Base-by-base conservation (phyloP, 306 rosid genomes). In the Macrotyloma uniflorum region DNA sequence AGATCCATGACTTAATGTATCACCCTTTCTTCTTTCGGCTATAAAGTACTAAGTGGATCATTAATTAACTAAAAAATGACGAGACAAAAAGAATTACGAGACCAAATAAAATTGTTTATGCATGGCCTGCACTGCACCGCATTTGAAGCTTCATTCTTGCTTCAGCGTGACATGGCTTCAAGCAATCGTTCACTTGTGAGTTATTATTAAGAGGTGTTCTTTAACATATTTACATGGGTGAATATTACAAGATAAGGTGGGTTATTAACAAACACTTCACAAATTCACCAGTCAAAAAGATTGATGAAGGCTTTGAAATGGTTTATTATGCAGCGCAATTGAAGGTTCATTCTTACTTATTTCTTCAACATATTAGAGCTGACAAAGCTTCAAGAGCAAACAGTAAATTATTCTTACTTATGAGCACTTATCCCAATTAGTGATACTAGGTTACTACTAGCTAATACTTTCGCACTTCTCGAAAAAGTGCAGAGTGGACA, bases 11-110 rank as follows among this genome's bases (percentile, higher is more conserved):
- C 77, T 78, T 65, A 19, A 18, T 30, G 19, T 20, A 53, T 33
- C 49, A 66, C 78, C 83, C 76, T 83, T 84, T 76, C 88, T 67
- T 81, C 90, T 90, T 90, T 90, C 92, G 94, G 94, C 90, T 79
- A 70, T 61, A 82, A 82, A 85, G 84, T 79, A 53, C 75, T 62
- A 79, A 83, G 83, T 61, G 70, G 20, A 59, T 68, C 30, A 75
- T 67, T 68, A 71, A 65, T 46, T 32, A 78, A 38, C 46, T 26
- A 49, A 74, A 33, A 54, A 64, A 63, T 74, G 47, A 35, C 22
- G 15, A 64, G 57, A 71, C 65, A 24, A 42, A 51, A 72, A 47
- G 54, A 66, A 18, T 10, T 22, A 49, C 1, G 23, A n/a, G 4
- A 57, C 35, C 58, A 57, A 54, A 78, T 54, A 22, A 18, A 72